Evolutionary conservation across 495 filamentous ascomycete genomes (phyloP).

Genomic region (Penicillium pancosmium): DNA sequence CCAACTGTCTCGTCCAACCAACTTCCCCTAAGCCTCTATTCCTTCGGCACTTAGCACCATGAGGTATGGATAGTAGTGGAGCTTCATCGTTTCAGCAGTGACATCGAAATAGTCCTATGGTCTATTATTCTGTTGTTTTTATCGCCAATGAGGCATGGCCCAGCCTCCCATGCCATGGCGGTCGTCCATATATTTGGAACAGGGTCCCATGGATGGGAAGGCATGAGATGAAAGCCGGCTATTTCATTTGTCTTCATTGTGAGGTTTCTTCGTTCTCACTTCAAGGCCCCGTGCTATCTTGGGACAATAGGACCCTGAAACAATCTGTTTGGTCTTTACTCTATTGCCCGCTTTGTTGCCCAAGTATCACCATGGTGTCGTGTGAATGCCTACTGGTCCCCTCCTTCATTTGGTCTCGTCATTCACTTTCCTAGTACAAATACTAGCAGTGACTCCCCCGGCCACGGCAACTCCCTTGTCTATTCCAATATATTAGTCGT

Average conservation of each 20-base stretch:
- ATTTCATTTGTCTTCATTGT: constrained; percentile 9
- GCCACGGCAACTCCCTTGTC: neutral
- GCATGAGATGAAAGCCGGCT: neutral
- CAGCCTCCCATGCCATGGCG: constrained; percentile 3
- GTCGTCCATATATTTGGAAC: constrained; percentile 24
- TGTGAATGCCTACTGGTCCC: constrained; percentile 13
- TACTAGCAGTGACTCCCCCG: neutral
- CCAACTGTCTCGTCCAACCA: constrained; percentile 25
- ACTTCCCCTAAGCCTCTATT: constrained; percentile 1
- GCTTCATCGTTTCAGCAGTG: constrained; percentile 19
- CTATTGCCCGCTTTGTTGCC: constrained; percentile 8
- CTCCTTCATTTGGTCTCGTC: constrained; percentile 4
- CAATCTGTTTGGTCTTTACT: constrained; percentile 12
- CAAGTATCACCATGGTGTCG: constrained; percentile 12
- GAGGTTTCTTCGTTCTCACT: constrained; percentile 7
- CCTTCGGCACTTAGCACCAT: constrained; percentile 7
- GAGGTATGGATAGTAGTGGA: constrained; percentile 9
- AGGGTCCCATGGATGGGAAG: constrained; percentile 2
- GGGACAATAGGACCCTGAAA: constrained; percentile 8
- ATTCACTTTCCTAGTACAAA: constrained; percentile 5
- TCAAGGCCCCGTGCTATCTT: constrained; percentile 5
- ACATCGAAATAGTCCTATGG: constrained; percentile 1
- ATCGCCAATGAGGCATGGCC: constrained; percentile 20
- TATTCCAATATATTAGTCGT: neutral
- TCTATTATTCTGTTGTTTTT: constrained; percentile 9